These are phyloP conservation scores for Erodium moschatum DNA, from an alignment of 441 rosid species.

Conservation along the genomic window DNA sequence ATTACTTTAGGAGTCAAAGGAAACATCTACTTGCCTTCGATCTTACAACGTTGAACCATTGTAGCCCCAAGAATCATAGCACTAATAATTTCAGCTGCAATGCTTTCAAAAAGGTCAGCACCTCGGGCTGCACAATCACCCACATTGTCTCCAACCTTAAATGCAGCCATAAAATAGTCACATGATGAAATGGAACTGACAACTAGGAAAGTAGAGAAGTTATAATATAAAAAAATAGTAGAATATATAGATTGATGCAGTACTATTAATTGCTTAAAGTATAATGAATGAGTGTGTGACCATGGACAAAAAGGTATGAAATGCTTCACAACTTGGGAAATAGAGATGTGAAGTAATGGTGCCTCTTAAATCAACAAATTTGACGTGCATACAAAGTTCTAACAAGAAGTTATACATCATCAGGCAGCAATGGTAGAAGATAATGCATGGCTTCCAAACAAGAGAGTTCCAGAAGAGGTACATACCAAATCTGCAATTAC, in stretches of 20 bases:
- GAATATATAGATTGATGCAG: not conserved
- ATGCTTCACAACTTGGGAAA: not conserved
- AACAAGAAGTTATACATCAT: not conserved
- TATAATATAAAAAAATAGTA: conserved; percentile 3
- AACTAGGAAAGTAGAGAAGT: not conserved
- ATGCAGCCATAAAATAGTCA: conserved; percentile 20
- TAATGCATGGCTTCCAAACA: not conserved
- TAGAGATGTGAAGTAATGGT: not conserved
- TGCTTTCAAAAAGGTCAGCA: conserved; percentile 98
- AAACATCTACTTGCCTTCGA: conserved; percentile 53
- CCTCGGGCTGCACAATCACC: conserved; percentile 99
- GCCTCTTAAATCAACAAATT: not conserved
- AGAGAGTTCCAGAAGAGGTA: conserved; percentile 2
- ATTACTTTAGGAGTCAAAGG: not conserved
- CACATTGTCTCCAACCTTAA: conserved; percentile 93
- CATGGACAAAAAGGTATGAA: not conserved
- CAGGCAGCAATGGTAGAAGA: not conserved
- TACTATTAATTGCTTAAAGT: not conserved
- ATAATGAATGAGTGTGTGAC: not conserved
- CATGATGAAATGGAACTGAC: conserved; percentile 11
- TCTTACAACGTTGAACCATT: conserved; percentile 88
- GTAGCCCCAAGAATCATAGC: conserved; percentile 99
- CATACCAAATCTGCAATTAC: conserved; percentile 97
- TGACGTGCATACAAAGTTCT: not conserved
- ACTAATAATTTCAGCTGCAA: conserved; percentile 97